phyloP scores from a whole-genome alignment of 768 basidiomycete genomes.

The Amanita rimosa region DNA sequence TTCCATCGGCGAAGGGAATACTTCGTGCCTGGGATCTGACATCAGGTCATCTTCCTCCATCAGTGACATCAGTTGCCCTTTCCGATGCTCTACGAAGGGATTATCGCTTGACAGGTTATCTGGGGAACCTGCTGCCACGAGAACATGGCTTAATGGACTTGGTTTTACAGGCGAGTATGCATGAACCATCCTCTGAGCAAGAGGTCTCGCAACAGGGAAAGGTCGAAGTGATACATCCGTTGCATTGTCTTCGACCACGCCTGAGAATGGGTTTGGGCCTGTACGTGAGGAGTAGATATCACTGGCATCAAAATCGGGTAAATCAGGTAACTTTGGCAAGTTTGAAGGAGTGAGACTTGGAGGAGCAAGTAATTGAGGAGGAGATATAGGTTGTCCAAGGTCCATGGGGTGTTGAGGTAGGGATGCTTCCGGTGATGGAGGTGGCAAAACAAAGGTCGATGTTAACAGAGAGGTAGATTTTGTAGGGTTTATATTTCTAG shows the following conservation, averaged over 20 bases:
- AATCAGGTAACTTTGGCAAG: neutral
- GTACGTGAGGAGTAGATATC: neutral
- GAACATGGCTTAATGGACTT: slow-evolving; percentile 70
- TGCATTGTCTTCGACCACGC: neutral
- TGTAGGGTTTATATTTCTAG: slow-evolving; percentile 23
- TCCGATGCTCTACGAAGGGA: slow-evolving; percentile 4
- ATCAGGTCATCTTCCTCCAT: neutral
- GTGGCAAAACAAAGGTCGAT: slow-evolving; percentile 67
- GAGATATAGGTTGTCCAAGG: slow-evolving; percentile 6
- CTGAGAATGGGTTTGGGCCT: neutral
- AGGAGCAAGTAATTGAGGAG: slow-evolving; percentile 1
- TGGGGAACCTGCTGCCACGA: slow-evolving; percentile 60
- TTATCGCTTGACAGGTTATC: slow-evolving; percentile 20
- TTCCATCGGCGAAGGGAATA: slow-evolving; percentile 10
- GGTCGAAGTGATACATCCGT: slow-evolving; percentile 16
- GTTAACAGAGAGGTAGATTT: slow-evolving; percentile 41
- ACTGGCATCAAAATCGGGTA: neutral
- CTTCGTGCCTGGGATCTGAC: neutral
- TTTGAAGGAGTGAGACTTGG: neutral
- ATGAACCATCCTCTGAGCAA: slow-evolving; percentile 59
- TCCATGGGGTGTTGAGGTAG: slow-evolving; percentile 28
- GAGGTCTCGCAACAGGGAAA: slow-evolving; percentile 65
- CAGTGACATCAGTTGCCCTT: neutral
- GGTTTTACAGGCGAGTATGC: slow-evolving; percentile 77
- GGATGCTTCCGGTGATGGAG: slow-evolving; percentile 62